Conservation (phyloP, 1,139 yeast species). For the Zygotorulaspora mrakii region DNA sequence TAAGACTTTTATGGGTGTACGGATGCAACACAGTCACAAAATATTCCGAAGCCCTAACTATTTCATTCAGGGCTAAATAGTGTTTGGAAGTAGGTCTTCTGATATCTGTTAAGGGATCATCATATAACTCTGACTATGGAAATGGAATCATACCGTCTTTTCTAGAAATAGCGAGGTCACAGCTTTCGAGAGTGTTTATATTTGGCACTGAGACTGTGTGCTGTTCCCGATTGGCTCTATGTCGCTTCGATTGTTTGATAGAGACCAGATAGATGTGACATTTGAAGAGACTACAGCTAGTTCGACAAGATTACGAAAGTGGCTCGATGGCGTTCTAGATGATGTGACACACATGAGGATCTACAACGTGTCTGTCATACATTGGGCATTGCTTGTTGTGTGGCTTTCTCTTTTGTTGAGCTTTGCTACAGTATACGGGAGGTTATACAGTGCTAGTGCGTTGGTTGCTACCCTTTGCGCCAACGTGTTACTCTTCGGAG, state of each 20-base stretch:
- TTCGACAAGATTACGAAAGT: too few relatives aligned
- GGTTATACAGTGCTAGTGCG: constrained; percentile 63
- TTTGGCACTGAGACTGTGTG: too few relatives aligned
- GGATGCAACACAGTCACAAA: too few relatives aligned
- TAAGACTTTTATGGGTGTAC: too few relatives aligned
- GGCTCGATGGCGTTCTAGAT: constrained; percentile 6
- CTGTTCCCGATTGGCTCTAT: too few relatives aligned
- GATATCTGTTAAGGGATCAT: too few relatives aligned
- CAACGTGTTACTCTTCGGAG: constrained; percentile 75
- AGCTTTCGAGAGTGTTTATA: too few relatives aligned
- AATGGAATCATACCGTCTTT: too few relatives aligned
- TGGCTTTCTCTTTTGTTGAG: constrained; percentile 50
- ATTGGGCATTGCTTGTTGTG: constrained; percentile 48
- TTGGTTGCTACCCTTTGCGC: constrained; percentile 78
- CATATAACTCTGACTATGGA: too few relatives aligned
- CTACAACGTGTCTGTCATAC: constrained; percentile 27
- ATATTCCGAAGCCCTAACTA: neutral
- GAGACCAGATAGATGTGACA: constrained; percentile 19
- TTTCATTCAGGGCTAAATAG: neutral
- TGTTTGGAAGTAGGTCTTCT: too few relatives aligned
- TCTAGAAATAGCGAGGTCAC: too few relatives aligned
- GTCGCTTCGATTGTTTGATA: constrained; percentile 24
- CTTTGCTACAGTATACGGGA: constrained; percentile 55
- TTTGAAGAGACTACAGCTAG: constrained; percentile 10
- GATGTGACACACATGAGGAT: constrained; percentile 12